Evolutionary conservation across 768 basidiomycete species (phyloP).

Genomic region (Exidia glandulosa): DNA sequence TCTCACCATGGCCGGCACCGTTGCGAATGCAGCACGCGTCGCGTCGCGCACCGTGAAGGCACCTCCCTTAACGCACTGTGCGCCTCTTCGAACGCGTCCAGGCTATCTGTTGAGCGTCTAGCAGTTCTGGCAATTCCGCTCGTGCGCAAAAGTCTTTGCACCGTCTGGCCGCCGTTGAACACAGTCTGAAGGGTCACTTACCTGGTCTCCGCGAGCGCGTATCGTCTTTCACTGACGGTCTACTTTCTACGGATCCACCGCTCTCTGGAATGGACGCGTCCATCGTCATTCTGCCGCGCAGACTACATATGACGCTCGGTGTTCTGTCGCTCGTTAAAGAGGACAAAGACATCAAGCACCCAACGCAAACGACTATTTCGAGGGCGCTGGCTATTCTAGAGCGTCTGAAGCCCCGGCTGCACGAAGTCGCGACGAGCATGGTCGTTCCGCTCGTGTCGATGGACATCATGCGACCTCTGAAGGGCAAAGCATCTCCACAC

Average conservation of each 20-base stretch:
- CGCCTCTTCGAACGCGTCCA: not conserved
- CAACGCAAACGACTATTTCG: slow-evolving; percentile 8
- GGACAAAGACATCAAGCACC: slow-evolving; percentile 4
- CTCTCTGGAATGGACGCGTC: slow-evolving; percentile 46
- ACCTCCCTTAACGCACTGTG: slow-evolving; percentile 4
- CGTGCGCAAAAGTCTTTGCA: not conserved
- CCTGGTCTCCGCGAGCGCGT: slow-evolving; percentile 17
- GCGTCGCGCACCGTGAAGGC: not conserved
- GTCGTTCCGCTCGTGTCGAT: slow-evolving; percentile 35
- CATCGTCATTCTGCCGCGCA: slow-evolving; percentile 44
- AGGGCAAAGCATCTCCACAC: slow-evolving; percentile 29
- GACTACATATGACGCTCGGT: slow-evolving; percentile 67
- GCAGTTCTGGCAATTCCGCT: slow-evolving; percentile 3
- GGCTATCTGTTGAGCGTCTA: not conserved
- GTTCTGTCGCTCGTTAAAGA: slow-evolving; percentile 46
- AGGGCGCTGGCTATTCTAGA: slow-evolving; percentile 16
- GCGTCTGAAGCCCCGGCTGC: slow-evolving; percentile 14
- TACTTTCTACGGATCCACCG: slow-evolving; percentile 19
- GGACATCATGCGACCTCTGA: slow-evolving; percentile 36
- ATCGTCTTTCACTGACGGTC: slow-evolving; percentile 16
- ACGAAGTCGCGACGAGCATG: slow-evolving; percentile 27
- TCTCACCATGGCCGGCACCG: not conserved
- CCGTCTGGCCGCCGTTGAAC: not conserved
- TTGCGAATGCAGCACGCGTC: not conserved
- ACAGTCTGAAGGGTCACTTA: slow-evolving; percentile 9